Percentiles rank a stretch among this genome's conserved stretches.
Conservation (phyloP, 192 early-diverging fungal species). For the Linnemannia exigua region DNA sequence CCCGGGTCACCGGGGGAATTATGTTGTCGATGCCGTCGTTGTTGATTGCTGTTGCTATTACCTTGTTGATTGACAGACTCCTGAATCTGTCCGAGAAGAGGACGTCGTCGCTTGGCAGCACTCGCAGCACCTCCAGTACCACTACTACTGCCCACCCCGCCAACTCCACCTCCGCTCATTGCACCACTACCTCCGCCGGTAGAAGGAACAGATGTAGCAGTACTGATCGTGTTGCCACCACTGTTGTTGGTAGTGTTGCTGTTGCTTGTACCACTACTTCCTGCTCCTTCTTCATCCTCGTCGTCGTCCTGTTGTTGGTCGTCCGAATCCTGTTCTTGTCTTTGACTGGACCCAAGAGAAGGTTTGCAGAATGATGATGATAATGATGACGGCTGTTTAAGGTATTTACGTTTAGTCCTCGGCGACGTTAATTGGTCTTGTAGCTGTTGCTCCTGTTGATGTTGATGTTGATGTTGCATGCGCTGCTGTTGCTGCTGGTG, state of each 20-base stretch:
- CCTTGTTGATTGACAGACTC: not conserved
- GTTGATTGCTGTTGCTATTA: not conserved
- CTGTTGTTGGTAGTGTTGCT: not conserved
- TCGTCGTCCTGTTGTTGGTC: not conserved
- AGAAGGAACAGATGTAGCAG: not conserved
- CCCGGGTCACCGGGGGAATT: not conserved
- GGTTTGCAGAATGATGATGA: not conserved
- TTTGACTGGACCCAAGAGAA: not conserved
- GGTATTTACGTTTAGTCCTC: constrained; percentile 4
- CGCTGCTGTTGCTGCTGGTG: not conserved
- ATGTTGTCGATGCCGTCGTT: not conserved
- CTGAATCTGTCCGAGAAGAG: not conserved
- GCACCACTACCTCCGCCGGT: not conserved
- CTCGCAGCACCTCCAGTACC: not conserved
- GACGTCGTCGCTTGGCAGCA: not conserved
- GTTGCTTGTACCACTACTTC: not conserved
- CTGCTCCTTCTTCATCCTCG: not conserved
- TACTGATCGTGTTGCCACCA: not conserved
- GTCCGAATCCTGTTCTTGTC: constrained; percentile 1
- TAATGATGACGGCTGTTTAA: not conserved
- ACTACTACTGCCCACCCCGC: not conserved
- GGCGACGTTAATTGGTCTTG: not conserved
- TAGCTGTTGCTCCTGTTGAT: not conserved
- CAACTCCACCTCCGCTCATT: not conserved
- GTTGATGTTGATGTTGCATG: not conserved